Evolutionary conservation across 2,329 filamentous ascomycete species (phyloP).

Genomic region (Epicoccum nigrum): DNA sequence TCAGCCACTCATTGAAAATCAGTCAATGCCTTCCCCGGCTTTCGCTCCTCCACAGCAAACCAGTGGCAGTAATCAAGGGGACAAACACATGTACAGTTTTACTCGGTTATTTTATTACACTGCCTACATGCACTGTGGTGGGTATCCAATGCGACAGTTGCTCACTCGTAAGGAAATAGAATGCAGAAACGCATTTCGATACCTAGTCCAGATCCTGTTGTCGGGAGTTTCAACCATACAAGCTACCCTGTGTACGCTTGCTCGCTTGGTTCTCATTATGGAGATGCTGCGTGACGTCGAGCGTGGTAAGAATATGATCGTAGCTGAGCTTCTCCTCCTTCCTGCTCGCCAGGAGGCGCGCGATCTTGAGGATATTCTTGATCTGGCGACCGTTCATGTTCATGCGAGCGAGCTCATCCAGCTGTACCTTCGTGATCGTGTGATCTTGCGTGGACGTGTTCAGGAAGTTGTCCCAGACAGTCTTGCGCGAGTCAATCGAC

Average conservation of each 20-base stretch:
- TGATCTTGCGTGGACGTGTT: slow-evolving; percentile 18
- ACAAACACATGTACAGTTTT: not conserved
- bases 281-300: slow-evolving; percentile 50
- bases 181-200: not conserved
- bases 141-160: not conserved
- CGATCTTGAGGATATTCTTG: slow-evolving; percentile 52
- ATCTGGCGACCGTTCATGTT: slow-evolving; percentile 60
- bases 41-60: too few species aligned
- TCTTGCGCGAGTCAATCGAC: slow-evolving; percentile 24
- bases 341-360: slow-evolving; percentile 32
- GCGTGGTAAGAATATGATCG: slow-evolving; percentile 42
- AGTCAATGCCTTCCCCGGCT: too few species aligned
- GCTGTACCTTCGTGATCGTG: slow-evolving; percentile 33
- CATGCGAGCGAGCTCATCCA: slow-evolving; percentile 49
- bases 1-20: too few species aligned
- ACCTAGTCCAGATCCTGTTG: not conserved
- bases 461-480: slow-evolving; percentile 42
- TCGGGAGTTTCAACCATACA: slow-evolving; percentile 30
- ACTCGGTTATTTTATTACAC: not conserved
- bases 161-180: not conserved
- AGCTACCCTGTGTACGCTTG: slow-evolving; percentile 35
- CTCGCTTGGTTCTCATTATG: slow-evolving; percentile 46
- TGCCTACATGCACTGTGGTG: not conserved
- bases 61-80: not conserved
- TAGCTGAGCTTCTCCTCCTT: slow-evolving; percentile 34